Base-by-base conservation (phyloP, 805 yeast genomes). In the Debaryomyces maramus region DNA sequence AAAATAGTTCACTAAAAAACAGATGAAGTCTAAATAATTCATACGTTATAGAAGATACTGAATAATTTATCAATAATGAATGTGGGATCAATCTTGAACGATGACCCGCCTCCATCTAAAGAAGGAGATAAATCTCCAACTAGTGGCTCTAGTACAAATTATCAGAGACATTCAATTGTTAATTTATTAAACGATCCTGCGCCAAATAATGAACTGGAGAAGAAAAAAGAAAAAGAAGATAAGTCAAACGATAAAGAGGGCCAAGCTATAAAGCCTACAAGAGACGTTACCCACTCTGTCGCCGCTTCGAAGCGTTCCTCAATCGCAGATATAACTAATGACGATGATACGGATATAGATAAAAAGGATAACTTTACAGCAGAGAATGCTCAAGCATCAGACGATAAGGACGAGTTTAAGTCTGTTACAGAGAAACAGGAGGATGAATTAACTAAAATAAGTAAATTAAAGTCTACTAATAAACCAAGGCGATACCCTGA, bases 401-500 rank as follows among this genome's bases (percentile, higher is more conserved):
- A 16, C 2, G 17, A 10, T n/a, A 32, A 22, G 13, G 10, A 14
- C 50, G 56, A 22, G 53, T n/a, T n/a, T n/a, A n/a, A n/a, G n/a
- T n/a, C n/a, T n/a, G 53, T 36, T 52, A 51, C 3, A 44, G 52
- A 33, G 51, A 49, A 19, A 41, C 16, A 22, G n/a, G 62, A 47
- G 37, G 51, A 51, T 50, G 66, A 69, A 53, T 45, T 65, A 24
- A 36, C 44, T 21, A 57, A 47, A 47, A 43, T 62, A 31, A 48
- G 53, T 40, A 47, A 50, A 41, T 48, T 58, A 37, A 48, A 52
- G 22, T 39, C 44, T 14, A 44, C 52, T 6, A 41, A 49, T 3
- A 81, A 83, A 60, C 90, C 93, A 2, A 75, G 61, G 40, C 65
- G 85, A 49, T 85, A 85, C 58, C 61, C 61, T 10, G 69, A 64